Percentiles rank a stretch among this genome's conserved stretches.
Conservation (phyloP, 2,329 filamentous ascomycete genomes). For the Fusarium bactridioides region DNA sequence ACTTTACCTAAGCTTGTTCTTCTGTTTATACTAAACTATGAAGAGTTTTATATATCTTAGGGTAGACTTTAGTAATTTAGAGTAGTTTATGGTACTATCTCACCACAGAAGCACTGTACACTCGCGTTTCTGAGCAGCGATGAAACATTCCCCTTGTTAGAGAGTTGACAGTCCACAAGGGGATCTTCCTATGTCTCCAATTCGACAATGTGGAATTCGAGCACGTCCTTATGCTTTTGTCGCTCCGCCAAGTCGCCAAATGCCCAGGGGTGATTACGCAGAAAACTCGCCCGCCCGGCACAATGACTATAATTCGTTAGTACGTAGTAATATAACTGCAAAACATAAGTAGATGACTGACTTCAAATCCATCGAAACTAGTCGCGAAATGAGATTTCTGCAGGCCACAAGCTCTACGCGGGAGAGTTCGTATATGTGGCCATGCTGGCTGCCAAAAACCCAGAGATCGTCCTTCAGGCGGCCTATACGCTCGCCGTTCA, state of each 20-base stretch:
- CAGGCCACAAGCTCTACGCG: neutral
- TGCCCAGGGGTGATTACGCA: no score
- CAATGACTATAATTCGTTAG: no score
- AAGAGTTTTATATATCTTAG: neutral
- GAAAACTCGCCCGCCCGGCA: no score
- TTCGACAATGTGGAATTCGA: no score
- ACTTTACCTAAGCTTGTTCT: neutral
- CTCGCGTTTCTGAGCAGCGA: neutral
- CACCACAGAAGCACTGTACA: rapidly evolving
- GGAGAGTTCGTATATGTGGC: neutral
- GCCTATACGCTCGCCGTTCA: no score
- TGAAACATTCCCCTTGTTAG: rapidly evolving
- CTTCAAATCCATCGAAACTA: no score
- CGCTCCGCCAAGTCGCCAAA: no score
- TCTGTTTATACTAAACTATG: rapidly evolving
- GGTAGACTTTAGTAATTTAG: neutral
- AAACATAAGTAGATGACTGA: no score
- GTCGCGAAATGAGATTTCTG: neutral
- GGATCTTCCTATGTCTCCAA: no score
- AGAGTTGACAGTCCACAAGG: rapidly evolving
- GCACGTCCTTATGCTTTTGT: no score
- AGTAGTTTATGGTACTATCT: neutral
- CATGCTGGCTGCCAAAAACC: no score
- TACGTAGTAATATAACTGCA: rapidly evolving
- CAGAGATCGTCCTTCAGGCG: no score